Evolutionary conservation across 2,329 filamentous ascomycete genomes (phyloP), one percentile per base, ranked within the genome.

Genomic region (Coniochaeta ligniaria): DNA sequence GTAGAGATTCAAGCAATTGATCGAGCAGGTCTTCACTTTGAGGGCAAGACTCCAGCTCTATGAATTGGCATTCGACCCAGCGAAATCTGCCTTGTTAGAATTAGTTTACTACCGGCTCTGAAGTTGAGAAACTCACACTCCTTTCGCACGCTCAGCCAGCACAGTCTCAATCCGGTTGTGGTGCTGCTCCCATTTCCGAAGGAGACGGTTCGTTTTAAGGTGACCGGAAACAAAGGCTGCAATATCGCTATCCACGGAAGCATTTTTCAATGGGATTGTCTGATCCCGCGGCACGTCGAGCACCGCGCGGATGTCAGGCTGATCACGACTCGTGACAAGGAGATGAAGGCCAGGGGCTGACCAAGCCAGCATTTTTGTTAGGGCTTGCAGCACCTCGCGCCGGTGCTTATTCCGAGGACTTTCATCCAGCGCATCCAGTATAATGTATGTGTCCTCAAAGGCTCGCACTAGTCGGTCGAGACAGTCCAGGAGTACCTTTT

Each of bases 401-500:
- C 68, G 65, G 33, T 70, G 62, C 20, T 50, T 64, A 1, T 66
- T 60, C 9, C 63, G 60, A 0, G 71, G 70, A 50, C 72, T 72
- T 62, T 77, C 74, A 55, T 76, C 73, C 6, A 76, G 63, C 1
- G 74, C 75, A 60, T 77, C 74, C 3, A 76, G 11, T 2, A 76
- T 43, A 11, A 76, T 66, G 57, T 72, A 76, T 0, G 73, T 67
- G 8, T 71, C 60, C 0, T 68, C 41, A 47, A 75, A 75, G 3
- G 58, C 35, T 17, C 59, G 55, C 1, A 74, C 26, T 1, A 72
- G 43, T 43, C 67, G 45, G 41, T 45, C 61, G 1, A 73, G 59
- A 35, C 62, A 68, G 17, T 65, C 65, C 14, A 66, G 16, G 6
- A 73, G 60, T 6, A 60, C 65, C 1, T 60, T 31, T 41, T 66